Evolutionary conservation across 1,284 basidiomycete genomes (phyloP), one percentile per base, ranked within the genome.

Genomic region (Apiotrichum brassicae): DNA sequence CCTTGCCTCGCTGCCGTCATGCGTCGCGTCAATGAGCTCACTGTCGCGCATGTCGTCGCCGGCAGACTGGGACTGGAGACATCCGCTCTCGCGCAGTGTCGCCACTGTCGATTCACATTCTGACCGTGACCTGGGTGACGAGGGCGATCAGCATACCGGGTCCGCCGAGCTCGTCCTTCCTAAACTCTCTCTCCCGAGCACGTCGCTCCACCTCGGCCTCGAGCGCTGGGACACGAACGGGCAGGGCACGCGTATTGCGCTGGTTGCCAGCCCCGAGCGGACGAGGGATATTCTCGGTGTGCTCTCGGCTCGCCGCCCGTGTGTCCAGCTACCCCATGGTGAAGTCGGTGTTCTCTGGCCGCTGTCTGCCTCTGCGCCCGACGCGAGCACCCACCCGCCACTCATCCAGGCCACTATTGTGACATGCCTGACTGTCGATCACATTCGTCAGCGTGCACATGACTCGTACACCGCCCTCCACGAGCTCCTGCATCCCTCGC

Each of bases 81-180:
- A 54, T 11, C 46, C 48, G 1, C 37, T 48, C 4, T 43, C 43
- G 3, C 39, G 40, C 39, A 28, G 33, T 9, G 23, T 43, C 24
- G 35, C 30, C 16, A 42, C 51, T 7, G 26, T 47, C 26, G 40
- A 46, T 23, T 33, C 39, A 1, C 43, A 40, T 26, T 33, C 30
- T 1, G 43, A 36, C 16, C 34, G 22, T 35, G 18, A 36, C n/a
- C 32, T 13, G 14, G 16, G 23, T 13, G 28, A 19, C n/a, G 16
- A 35, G 12, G 36, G n/a, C 22, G 38, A 33, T 13, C 22, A 13
- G 4, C 46, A 40, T 23, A 13, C n/a, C 3, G 46, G 45, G 5
- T 26, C 40, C 13, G 57, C 59, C 11, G 66, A 67, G 25, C 53
- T 70, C 18, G 65, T 70, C 1, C 53, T 70, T 18, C 68, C 68